Percentiles rank a stretch among this genome's conserved stretches.
Evolutionary conservation across 2,329 filamentous ascomycete genomes (phyloP).

Genomic region (Talaromyces sp.): DNA sequence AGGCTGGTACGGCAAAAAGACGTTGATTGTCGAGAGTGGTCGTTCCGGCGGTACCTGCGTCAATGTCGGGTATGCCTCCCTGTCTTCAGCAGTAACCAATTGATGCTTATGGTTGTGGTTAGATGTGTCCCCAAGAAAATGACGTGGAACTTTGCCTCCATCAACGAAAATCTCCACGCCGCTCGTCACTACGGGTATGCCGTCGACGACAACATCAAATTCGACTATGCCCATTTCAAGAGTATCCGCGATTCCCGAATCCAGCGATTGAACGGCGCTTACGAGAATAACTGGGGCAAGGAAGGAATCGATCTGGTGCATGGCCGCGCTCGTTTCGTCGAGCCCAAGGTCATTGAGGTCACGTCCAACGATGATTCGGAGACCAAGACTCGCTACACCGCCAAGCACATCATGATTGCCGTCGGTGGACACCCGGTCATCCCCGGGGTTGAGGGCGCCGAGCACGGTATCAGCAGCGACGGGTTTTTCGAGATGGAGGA

Average conservation of each 20-base stretch:
- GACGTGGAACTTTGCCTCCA: slow-evolving; percentile 51
- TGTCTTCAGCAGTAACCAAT: background rate
- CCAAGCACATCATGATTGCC: slow-evolving; percentile 48
- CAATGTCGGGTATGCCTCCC: slow-evolving; percentile 48
- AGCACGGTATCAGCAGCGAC: slow-evolving; percentile 51
- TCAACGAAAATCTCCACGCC: slow-evolving; percentile 46
- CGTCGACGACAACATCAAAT: slow-evolving; percentile 40
- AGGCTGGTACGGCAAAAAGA: slow-evolving; percentile 52
- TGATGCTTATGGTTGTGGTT: background rate
- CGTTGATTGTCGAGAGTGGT: slow-evolving; percentile 49
- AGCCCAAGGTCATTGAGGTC: slow-evolving; percentile 45
- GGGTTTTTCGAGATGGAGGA: slow-evolving; percentile 51
- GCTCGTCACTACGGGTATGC: slow-evolving; percentile 49
- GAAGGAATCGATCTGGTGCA: slow-evolving; percentile 51
- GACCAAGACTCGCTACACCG: slow-evolving; percentile 38
- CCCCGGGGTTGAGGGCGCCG: slow-evolving; percentile 43
- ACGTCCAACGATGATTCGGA: slow-evolving; percentile 39
- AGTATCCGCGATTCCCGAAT: slow-evolving; percentile 46
- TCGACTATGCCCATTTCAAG: slow-evolving; percentile 49
- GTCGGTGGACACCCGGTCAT: slow-evolving; percentile 47
- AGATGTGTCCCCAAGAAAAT: slow-evolving; percentile 54
- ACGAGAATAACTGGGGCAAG: slow-evolving; percentile 49
- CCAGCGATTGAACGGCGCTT: slow-evolving; percentile 45
- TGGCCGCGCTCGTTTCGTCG: slow-evolving; percentile 46
- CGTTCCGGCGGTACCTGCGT: slow-evolving; percentile 50